Base-by-base conservation (phyloP, 176 grass and related monocot genomes). In the Lolium multiflorum region DNA sequence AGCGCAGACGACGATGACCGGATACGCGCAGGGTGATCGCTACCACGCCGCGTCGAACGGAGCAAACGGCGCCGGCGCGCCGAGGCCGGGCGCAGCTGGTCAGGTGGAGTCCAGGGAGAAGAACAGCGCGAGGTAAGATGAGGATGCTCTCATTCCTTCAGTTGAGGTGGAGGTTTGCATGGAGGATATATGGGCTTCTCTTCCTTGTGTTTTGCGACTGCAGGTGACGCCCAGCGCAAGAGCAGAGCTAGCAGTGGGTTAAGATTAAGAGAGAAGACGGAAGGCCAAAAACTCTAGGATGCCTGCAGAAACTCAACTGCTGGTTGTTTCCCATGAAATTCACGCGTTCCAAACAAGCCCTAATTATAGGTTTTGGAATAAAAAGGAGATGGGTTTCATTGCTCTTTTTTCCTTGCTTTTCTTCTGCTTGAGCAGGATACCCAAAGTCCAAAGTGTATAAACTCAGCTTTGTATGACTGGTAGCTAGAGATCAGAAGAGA, bases 141-240 rank as follows among this genome's bases (percentile, higher is more conserved):
- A 56, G 18, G 38, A 21, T 24, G 1, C 31, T 35, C 11, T 60
- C 20, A 10, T 62, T 88, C 8, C 9, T 47, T 78, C 28, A 11
- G 44, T 10, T 43, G 21, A 76, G 13, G 43, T 24, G 31, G 67
- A 77, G 64, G 57, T 79, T 79, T 47, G 37, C 49, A 22, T 46
- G 65, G 55, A 25, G 46, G 25, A 76, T 31, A 50, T 35, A 22
- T 58, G 57, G 71, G 71, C 74, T 71, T 79, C 75, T 79, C 39
- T 46, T 46, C 13, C 6, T 46, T 84, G 15, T 62, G 10, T 69
- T 84, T 71, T 64, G 65, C 56, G 43, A 89, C 55, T 74, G 76
- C 76, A 80, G 87, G 74, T 79, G 81, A 77, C 9, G 86, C 47
- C n/a, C n/a, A n/a, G n/a, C n/a, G n/a, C n/a, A n/a, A 35, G 31